Evolutionary conservation across 768 basidiomycete species (phyloP).

Genomic region (Mycena pura): DNA sequence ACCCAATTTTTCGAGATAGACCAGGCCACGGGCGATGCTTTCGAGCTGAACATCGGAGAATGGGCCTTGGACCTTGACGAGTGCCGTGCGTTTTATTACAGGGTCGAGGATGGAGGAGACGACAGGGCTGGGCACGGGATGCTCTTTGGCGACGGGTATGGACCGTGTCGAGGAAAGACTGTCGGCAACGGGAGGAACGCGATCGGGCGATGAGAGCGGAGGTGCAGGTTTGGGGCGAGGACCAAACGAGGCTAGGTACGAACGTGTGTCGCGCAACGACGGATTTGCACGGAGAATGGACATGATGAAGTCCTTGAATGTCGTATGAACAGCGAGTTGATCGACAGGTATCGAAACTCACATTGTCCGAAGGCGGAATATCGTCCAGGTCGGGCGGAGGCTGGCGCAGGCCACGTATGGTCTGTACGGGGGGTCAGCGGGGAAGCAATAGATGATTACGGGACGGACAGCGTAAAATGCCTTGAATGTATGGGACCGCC

Average conservation of each 20-base stretch:
- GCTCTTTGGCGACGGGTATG: slow-evolving; percentile 42
- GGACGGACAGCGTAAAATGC: slow-evolving; percentile 64
- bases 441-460: background rate
- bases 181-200: slow-evolving; percentile 35
- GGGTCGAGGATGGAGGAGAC: slow-evolving; percentile 85
- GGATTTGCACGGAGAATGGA: slow-evolving; percentile 94
- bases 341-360: slow-evolving; percentile 42
- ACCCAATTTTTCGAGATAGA: slow-evolving; percentile 95
- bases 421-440: slow-evolving; percentile 41
- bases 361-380: slow-evolving; percentile 56
- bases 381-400: slow-evolving; percentile 46
- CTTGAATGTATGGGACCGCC: slow-evolving; percentile 49
- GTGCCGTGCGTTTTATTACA: slow-evolving; percentile 82
- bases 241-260: slow-evolving; percentile 92
- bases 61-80: slow-evolving; percentile 97
- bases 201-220: slow-evolving; percentile 35
- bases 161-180: slow-evolving; percentile 38
- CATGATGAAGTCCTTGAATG: slow-evolving; percentile 87
- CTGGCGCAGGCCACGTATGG: slow-evolving; percentile 46
- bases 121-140: slow-evolving; percentile 57
- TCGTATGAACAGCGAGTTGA: slow-evolving; percentile 14
- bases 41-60: slow-evolving; percentile 93
- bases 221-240: slow-evolving; percentile 55
- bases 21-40: slow-evolving; percentile 91
- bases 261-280: slow-evolving; percentile 87